These are phyloP conservation scores for Abelmoschus esculentus DNA, from an alignment of 345 rosid genomes.

Conservation along the genomic window DNA sequence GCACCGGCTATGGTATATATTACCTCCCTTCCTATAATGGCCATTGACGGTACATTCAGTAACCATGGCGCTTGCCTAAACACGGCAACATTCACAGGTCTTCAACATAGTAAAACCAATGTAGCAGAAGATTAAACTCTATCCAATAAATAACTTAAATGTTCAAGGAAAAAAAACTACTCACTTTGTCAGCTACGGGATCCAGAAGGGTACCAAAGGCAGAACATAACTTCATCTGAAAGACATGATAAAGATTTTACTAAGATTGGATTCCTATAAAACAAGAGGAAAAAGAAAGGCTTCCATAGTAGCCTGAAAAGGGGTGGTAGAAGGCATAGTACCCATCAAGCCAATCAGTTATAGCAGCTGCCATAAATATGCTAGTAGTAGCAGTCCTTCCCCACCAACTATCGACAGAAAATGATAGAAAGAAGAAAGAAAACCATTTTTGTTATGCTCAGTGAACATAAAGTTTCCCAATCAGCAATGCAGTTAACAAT, in stretches of 20 bases:
- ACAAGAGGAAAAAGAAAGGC: neutral
- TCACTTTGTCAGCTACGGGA: constrained; percentile 96
- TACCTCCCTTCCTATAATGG: constrained; percentile 97
- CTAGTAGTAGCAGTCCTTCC: constrained; percentile 92
- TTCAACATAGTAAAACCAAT: constrained; percentile 73
- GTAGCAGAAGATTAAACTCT: constrained; percentile 46
- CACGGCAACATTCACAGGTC: constrained; percentile 49
- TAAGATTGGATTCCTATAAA: neutral
- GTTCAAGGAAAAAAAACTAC: neutral
- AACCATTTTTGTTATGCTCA: neutral
- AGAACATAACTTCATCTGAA: constrained; percentile 81
- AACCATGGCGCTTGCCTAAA: constrained; percentile 70
- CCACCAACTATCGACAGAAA: constrained; percentile 84
- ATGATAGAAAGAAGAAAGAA: constrained; percentile 39
- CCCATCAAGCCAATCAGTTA: constrained; percentile 99
- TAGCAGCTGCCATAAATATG: constrained; percentile 81
- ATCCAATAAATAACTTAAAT: neutral
- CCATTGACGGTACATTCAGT: constrained; percentile 75
- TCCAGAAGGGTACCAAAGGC: constrained; percentile 97
- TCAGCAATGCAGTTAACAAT: neutral
- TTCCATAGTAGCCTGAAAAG: neutral
- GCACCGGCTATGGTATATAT: constrained; percentile 7
- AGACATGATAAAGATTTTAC: constrained; percentile 11
- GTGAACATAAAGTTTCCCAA: neutral
- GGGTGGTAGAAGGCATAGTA: constrained; percentile 27